Percentiles rank a stretch among this genome's conserved stretches.
Evolutionary conservation across 495 filamentous ascomycete genomes (phyloP).

Genomic region (Choiromyces venosus): DNA sequence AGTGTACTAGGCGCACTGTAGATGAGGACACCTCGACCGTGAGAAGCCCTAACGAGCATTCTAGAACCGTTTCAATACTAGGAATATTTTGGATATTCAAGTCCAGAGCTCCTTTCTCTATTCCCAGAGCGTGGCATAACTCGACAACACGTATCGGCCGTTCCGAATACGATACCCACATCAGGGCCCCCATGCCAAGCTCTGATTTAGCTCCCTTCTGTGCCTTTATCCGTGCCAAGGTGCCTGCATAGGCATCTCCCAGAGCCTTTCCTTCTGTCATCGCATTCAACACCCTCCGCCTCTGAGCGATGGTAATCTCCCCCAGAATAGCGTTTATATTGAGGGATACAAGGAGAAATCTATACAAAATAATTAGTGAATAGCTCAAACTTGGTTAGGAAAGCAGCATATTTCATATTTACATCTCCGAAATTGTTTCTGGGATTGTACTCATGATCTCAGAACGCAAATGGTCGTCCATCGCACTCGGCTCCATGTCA

Average conservation of each 20-base stretch:
- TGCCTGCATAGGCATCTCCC: not conserved
- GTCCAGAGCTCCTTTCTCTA: not conserved
- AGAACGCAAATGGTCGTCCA: not conserved
- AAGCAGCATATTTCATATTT: not conserved
- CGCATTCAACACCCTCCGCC: not conserved
- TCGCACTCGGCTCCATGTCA: not conserved
- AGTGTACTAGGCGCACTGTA: not conserved
- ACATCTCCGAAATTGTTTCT: not conserved
- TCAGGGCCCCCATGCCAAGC: not conserved
- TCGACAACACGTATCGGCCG: not conserved
- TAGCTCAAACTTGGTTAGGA: not conserved
- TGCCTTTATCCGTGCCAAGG: not conserved
- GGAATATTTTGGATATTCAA: not conserved
- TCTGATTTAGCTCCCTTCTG: not conserved
- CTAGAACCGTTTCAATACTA: not conserved
- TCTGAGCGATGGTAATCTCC: not conserved
- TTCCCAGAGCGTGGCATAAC: not conserved
- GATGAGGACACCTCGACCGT: not conserved
- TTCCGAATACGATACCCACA: not conserved
- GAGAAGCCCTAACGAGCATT: not conserved
- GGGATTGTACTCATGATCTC: not conserved
- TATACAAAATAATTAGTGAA: not conserved
- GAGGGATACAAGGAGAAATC: not conserved
- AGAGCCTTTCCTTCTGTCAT: not conserved
- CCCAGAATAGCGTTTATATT: not conserved